These are phyloP conservation scores for Leavenworthia alabamica DNA, from an alignment of 345 rosid species.

Conservation along the genomic window DNA sequence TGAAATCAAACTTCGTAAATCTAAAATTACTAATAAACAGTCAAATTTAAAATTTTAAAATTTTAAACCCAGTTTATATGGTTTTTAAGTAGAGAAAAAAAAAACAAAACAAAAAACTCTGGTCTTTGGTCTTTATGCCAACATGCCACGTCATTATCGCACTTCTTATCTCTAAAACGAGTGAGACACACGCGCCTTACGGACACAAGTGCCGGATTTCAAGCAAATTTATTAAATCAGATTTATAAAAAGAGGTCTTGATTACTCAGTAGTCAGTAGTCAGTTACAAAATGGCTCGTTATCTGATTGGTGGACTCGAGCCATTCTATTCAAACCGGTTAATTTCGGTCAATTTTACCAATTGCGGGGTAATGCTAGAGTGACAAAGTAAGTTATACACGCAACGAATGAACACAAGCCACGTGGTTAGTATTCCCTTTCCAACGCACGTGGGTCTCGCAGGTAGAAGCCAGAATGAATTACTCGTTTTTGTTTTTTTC, in stretches of 20 bases:
- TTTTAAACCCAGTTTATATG: background rate
- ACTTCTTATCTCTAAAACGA: background rate
- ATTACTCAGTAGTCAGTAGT: background rate
- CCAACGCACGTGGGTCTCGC: conserved; percentile 33
- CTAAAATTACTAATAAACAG: background rate
- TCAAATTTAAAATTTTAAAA: background rate
- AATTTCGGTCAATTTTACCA: background rate
- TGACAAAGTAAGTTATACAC: no score
- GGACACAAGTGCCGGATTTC: conserved; percentile 8
- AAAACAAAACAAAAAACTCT: background rate
- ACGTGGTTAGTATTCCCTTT: conserved; percentile 19
- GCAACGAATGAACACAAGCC: conserved; percentile 11
- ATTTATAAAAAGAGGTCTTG: background rate
- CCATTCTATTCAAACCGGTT: conserved; percentile 6
- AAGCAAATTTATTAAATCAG: background rate
- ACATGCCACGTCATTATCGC: conserved; percentile 22
- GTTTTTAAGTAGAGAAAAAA: background rate
- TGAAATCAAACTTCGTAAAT: background rate
- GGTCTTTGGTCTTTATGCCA: conserved; percentile 1
- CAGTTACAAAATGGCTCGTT: conserved; percentile 8
- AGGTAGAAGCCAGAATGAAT: conserved; percentile 27
- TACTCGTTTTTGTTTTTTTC: background rate
- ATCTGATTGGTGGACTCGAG: conserved; percentile 32
- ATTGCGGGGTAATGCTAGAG: background rate
- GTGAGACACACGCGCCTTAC: conserved; percentile 3